Base-by-base conservation (phyloP, 176 grass and related monocot genomes). In the Zoysia pacifica region DNA sequence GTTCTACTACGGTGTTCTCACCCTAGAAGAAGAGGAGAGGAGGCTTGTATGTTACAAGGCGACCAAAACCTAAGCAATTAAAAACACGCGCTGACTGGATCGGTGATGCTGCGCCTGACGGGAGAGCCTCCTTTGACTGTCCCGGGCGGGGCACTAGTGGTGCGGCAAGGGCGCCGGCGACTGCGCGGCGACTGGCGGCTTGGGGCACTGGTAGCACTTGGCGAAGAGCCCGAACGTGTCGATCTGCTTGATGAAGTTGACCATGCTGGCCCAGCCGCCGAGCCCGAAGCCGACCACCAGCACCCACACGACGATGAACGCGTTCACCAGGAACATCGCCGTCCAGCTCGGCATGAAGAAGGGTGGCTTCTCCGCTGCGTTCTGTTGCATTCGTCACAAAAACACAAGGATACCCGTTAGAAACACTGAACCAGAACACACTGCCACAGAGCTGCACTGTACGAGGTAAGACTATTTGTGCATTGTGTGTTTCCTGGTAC, bases 121-220 rank as follows among this genome's bases (percentile, higher is more conserved):
- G 35, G 37, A 9, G 61, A 12, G 60, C 41, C 28, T 80, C 47
- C 63, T 75, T 83, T 4, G 20, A 11, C 59, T 62, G 20, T 19
- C 28, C 19, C 20, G n/a, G 49, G 28, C 45, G 36, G 80, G 3
- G 42, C 5, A 45, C 67, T 87, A 87, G n/a, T 82, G 91, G 42
- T 87, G 89, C 59, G 65, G 77, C 80, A 83, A 63, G 5, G 86
- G 84, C 20, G 84, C 71, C 2, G 28, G 28, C 28, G 28, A 28
- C 28, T 28, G 28, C 28, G 76, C 82, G 0, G 52, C 0, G 0
- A 66, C 46, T 10, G 76, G 28, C 8, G 91, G 56, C 84, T 94
- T 94, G 18, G 89, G 92, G 70, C 92, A 94, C 69, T 94, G 92
- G 78, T 94, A 94, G 92, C 92, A 94, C 78, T 94, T 94, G 86